Evolutionary conservation across 306 rosid species (phyloP), one percentile per base, ranked within the genome.

Genomic region (Rubus parviflorus): DNA sequence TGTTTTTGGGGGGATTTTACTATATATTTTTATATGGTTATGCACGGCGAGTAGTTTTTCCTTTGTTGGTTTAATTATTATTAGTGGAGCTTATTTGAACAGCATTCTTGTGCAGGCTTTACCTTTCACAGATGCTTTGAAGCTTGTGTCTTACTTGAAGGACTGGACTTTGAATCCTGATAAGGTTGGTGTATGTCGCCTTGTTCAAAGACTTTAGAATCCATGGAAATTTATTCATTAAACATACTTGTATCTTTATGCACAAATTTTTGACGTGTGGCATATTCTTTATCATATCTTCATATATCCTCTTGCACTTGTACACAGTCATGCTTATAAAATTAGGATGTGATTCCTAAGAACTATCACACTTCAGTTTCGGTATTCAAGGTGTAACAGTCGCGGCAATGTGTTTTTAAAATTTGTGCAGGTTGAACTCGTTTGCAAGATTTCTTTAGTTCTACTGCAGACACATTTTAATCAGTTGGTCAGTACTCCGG

Each of bases 101-200:
- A 62, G 54, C 76, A 42, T 83, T 48, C 51, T 60, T 75, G 40
- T 90, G 83, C 89, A 95, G 98, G 91, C 95, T 79, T 85, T 95
- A 78, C 92, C 98, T 4, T 95, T 95, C 81, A 82, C 98, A 20
- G 98, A 94, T 81, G 93, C 97, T 57, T 84, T 95, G 83, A 92
- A 87, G 81, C 91, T 95, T 75, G 69, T 92, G 74, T 81, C 94
- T 38, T 90, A 89, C 90, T 86, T 88, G 84, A 95, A 95, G 85
- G 89, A 89, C 70, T 95, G 98, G 98, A 83, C 85, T 77, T 81
- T 88, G 54, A 84, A 92, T 79, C 87, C 88, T n/a, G 97, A 90
- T 61, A 95, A 95, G 98, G 98, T 94, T 57, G 77, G 68, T 17
- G 5, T 41, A 16, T 72, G 66, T 72, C 3, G 35, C 14, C 41